These are phyloP conservation scores for Leucocoprinus sp. DNA, from an alignment of 768 basidiomycete genomes.

Conservation along the genomic window DNA sequence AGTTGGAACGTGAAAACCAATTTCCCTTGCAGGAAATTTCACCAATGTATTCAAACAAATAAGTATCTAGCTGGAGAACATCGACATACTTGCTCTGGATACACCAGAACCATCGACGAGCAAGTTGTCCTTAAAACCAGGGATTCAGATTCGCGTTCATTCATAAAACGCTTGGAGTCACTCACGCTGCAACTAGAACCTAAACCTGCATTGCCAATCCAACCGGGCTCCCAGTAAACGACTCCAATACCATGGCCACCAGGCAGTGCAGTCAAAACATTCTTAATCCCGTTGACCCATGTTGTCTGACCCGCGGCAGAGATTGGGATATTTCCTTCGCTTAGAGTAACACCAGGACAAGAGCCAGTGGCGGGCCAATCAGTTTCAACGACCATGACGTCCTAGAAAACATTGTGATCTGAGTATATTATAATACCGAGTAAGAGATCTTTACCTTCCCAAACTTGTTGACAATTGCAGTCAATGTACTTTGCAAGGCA, in stretches of 20 bases:
- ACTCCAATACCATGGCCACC: constrained; percentile 41
- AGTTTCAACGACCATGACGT: constrained; percentile 55
- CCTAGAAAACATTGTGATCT: constrained; percentile 17
- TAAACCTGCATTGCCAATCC: constrained; percentile 47
- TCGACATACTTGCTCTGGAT: constrained; percentile 29
- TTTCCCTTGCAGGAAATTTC: too few relatives aligned
- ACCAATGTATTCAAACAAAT: too few relatives aligned
- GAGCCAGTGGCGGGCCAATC: constrained; percentile 43
- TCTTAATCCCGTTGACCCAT: constrained; percentile 45
- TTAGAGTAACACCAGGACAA: constrained; percentile 38
- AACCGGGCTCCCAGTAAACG: constrained; percentile 63
- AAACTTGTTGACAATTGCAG: constrained; percentile 37
- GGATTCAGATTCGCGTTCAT: not conserved
- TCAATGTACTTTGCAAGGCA: constrained; percentile 42
- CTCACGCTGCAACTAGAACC: constrained; percentile 35
- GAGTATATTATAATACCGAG: not conserved
- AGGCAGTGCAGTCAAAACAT: constrained; percentile 35
- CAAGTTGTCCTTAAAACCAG: constrained; percentile 32
- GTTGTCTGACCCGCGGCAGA: constrained; percentile 43
- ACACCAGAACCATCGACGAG: constrained; percentile 43
- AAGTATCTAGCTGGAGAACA: constrained; percentile 23
- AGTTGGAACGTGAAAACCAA: too few relatives aligned
- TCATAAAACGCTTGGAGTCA: not conserved
- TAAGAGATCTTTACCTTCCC: constrained; percentile 31
- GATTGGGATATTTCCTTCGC: constrained; percentile 37